Conservation (phyloP, 768 basidiomycete genomes). For the Boletus reticuloceps region DNA sequence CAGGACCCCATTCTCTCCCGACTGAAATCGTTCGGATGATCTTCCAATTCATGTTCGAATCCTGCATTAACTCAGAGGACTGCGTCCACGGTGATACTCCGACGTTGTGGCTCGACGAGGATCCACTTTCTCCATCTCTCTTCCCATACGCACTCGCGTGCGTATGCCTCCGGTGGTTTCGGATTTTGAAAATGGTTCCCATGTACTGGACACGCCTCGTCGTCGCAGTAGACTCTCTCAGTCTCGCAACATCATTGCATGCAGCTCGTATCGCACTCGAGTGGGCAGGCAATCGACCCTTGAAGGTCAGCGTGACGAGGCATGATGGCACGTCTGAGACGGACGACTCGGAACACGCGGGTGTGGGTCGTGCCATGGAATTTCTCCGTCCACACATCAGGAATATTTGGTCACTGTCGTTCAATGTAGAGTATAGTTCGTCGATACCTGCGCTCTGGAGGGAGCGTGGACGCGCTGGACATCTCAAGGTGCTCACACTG, state of each 20-base stretch:
- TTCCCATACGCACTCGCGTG: constrained; percentile 10
- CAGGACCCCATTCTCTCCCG: constrained; percentile 6
- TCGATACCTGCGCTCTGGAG: constrained; percentile 7
- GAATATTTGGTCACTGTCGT: constrained; percentile 9
- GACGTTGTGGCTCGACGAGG: constrained; percentile 1
- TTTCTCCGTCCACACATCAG: constrained; percentile 2
- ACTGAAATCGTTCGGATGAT: constrained; percentile 9
- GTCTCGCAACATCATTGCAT: neutral
- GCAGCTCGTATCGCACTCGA: neutral
- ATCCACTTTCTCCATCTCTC: constrained; percentile 4
- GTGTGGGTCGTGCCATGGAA: neutral
- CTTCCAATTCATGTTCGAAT: constrained; percentile 8
- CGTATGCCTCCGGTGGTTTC: constrained; percentile 7
- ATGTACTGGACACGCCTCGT: constrained; percentile 10
- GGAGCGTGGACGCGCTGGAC: neutral
- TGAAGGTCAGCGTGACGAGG: constrained; percentile 9
- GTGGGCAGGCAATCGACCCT: neutral
- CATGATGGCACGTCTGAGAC: neutral
- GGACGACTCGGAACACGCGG: neutral
- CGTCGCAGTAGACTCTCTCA: neutral
- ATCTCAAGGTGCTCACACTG: constrained; percentile 1
- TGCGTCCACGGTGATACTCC: neutral
- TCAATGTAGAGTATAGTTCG: constrained; percentile 1
- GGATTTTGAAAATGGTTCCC: neutral
- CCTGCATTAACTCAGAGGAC: neutral